phyloP scores from a whole-genome alignment of 2,329 filamentous ascomycete genomes.

The Cordyceps militaris region DNA sequence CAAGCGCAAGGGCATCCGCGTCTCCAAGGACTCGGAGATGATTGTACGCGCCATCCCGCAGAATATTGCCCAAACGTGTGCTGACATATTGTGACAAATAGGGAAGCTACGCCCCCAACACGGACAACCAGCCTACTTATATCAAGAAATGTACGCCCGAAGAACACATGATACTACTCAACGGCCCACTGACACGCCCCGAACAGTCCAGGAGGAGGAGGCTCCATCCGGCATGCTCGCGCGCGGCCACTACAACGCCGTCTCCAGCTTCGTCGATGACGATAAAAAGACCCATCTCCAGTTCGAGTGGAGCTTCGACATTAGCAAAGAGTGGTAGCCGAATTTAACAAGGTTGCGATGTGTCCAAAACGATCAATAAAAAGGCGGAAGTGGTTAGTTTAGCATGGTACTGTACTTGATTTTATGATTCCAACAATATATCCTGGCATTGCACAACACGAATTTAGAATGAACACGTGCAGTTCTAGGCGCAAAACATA shows the following conservation, averaged over 20 bases:
- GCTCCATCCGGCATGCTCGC: constrained; percentile 86
- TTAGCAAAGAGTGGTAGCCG: constrained; percentile 86
- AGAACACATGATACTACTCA: neutral
- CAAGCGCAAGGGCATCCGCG: constrained; percentile 77
- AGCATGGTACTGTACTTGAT: constrained; percentile 1
- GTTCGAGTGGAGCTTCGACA: constrained; percentile 96
- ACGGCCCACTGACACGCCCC: constrained; percentile 11
- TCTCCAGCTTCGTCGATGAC: constrained; percentile 90
- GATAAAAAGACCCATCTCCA: constrained; percentile 84
- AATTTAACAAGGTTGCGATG: neutral
- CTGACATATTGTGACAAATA: constrained; percentile 27
- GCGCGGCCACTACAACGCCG: constrained; percentile 82
- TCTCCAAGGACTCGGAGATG: constrained; percentile 97
- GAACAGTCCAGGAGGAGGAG: constrained; percentile 77
- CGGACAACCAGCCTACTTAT: constrained; percentile 76
- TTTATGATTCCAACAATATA: constrained; percentile 2
- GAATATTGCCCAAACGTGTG: neutral
- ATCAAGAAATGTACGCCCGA: constrained; percentile 75
- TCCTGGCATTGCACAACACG: neutral
- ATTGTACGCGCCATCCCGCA: constrained; percentile 56
- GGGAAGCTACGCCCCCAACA: constrained; percentile 92
- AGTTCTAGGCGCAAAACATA: neutral
- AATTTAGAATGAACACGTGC: neutral
- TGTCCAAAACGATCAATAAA: neutral
- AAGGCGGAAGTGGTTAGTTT: neutral